Conservation (phyloP, 2,329 filamentous ascomycete genomes). For the Cordyceps pruinosa region DNA sequence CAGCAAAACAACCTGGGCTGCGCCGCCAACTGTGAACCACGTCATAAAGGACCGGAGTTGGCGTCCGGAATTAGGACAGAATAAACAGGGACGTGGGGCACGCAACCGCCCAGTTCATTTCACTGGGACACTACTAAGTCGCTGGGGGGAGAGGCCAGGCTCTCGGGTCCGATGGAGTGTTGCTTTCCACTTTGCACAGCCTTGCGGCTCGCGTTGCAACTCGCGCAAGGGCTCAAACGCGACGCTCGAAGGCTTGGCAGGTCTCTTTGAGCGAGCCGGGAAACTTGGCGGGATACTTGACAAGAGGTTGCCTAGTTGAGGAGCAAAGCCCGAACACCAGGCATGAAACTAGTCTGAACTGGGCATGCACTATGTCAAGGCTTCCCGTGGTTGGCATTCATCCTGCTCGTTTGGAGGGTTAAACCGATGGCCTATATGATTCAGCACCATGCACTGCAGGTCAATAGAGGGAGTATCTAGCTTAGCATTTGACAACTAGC, state of each 20-base stretch:
- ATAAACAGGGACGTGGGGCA: not conserved
- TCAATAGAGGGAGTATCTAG: no score
- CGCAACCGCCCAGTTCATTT: no score
- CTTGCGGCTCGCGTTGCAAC: not conserved
- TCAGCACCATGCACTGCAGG: no score
- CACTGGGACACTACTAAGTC: no score
- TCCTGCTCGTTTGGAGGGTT: not conserved
- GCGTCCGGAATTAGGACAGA: slow-evolving; percentile 1
- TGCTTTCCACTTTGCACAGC: no score
- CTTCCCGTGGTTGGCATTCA: no score
- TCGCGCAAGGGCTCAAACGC: not conserved
- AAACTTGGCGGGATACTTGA: not conserved
- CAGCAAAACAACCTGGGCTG: not conserved
- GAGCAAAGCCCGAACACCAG: not conserved
- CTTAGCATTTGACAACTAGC: not conserved
- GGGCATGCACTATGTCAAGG: no score
- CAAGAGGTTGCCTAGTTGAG: not conserved
- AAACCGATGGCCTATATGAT: no score
- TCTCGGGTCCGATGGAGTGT: no score
- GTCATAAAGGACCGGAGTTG: slow-evolving; percentile 7
- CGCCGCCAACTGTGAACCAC: not conserved
- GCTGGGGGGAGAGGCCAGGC: no score
- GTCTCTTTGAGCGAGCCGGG: not conserved
- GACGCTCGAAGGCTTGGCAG: not conserved
- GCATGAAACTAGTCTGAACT: not conserved